phyloP scores from a whole-genome alignment of 352 stramenopile genomes.

The Phytophthora nicotianae region DNA sequence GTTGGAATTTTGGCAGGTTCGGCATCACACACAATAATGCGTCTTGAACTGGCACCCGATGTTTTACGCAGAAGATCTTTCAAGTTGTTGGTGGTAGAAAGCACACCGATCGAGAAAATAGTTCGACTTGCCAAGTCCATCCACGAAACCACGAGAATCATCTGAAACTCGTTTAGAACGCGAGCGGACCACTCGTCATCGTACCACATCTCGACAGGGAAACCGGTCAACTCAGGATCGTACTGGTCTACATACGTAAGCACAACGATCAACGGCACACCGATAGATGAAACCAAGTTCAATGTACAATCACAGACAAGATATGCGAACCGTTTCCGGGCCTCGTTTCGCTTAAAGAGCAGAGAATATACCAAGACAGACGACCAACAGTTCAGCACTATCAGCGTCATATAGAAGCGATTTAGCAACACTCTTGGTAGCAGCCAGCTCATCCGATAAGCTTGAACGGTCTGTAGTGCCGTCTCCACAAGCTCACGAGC shows the following conservation, averaged over 20 bases:
- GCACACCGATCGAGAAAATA: slow-evolving; percentile 29
- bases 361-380: slow-evolving; percentile 29
- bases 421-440: slow-evolving; percentile 35
- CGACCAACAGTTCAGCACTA: slow-evolving; percentile 38
- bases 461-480: slow-evolving; percentile 28
- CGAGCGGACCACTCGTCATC: slow-evolving; percentile 31
- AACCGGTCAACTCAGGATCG: slow-evolving; percentile 19
- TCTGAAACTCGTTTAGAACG: slow-evolving; percentile 36
- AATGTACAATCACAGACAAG: slow-evolving; percentile 27
- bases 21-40: slow-evolving; percentile 17
- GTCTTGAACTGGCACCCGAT: neutral
- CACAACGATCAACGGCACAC: slow-evolving; percentile 24
- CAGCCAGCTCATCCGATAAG: slow-evolving; percentile 35
- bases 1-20: neutral
- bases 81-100: slow-evolving; percentile 25
- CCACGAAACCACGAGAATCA: slow-evolving; percentile 35
- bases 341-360: slow-evolving; percentile 17
- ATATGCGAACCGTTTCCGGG: slow-evolving; percentile 17
- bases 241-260: slow-evolving; percentile 26
- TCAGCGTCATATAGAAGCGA: slow-evolving; percentile 30
- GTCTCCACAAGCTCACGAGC: slow-evolving; percentile 30
- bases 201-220: slow-evolving; percentile 24
- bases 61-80: slow-evolving; percentile 25
- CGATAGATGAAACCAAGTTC: slow-evolving; percentile 28
- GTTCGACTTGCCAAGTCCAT: slow-evolving; percentile 26